phyloP scores from a whole-genome alignment of 2,329 filamentous ascomycete genomes.

The Fusarium nurragi region DNA sequence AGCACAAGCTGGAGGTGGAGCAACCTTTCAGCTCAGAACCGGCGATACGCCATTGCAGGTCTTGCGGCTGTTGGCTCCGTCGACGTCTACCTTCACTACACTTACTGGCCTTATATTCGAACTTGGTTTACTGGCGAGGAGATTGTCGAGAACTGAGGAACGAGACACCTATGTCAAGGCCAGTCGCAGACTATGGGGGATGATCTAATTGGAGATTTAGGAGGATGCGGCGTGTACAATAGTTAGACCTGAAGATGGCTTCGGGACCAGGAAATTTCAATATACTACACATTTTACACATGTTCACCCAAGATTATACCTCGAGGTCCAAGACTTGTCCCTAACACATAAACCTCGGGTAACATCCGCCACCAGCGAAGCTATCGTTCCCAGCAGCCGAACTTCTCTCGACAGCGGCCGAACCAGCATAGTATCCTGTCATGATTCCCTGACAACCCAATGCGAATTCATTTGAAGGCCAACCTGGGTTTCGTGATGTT shows the following conservation, averaged over 20 bases:
- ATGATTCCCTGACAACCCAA: background rate
- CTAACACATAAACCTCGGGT: too few relatives aligned
- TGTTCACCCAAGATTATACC: too few relatives aligned
- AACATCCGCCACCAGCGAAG: constrained; percentile 13
- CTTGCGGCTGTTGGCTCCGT: constrained; percentile 27
- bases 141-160: background rate
- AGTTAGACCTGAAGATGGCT: background rate
- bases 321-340: too few relatives aligned
- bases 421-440: constrained; percentile 43
- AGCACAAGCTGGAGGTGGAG: constrained; percentile 40
- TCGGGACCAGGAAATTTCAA: too few relatives aligned
- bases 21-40: constrained; percentile 42
- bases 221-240: background rate
- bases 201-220: background rate
- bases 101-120: constrained; percentile 41
- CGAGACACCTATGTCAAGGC: background rate
- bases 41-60: constrained; percentile 40
- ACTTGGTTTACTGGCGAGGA: constrained; percentile 17
- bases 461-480: background rate
- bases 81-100: constrained; percentile 44
- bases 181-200: background rate
- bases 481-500: background rate
- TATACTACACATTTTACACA: too few relatives aligned
- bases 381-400: constrained; percentile 34
- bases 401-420: constrained; percentile 52